These are phyloP conservation scores for Dittrichia graveolens DNA, from an alignment of 129 eudicot genomes.

Conservation along the genomic window DNA sequence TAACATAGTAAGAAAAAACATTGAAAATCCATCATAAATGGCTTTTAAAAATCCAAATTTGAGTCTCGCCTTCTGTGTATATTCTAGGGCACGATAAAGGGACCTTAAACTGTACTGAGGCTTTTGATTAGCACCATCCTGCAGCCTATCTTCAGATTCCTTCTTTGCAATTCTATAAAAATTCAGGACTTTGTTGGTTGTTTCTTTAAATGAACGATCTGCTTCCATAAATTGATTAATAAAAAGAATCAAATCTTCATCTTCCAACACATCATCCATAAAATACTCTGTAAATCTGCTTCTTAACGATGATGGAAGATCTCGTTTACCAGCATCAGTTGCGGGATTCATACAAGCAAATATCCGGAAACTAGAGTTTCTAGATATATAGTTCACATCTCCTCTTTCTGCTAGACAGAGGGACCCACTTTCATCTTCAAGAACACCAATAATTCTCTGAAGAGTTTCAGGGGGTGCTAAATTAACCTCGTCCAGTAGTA, in stretches of 20 bases:
- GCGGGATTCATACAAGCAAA: slow-evolving; percentile 99
- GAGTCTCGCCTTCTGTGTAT: slow-evolving; percentile 59
- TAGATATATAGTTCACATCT: slow-evolving; percentile 60
- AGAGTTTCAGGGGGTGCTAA: slow-evolving; percentile 96
- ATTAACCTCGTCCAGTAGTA: slow-evolving; percentile 92
- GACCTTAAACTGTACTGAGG: slow-evolving; percentile 98
- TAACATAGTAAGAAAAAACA: slow-evolving; percentile 78
- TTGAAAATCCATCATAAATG: slow-evolving; percentile 88
- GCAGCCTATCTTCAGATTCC: slow-evolving; percentile 84
- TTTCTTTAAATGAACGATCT: slow-evolving; percentile 39
- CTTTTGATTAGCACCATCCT: slow-evolving; percentile 99
- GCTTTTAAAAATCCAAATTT: slow-evolving; percentile 55
- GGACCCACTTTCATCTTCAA: slow-evolving; percentile 88
- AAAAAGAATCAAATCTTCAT: slow-evolving; percentile 71
- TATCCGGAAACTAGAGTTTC: slow-evolving; percentile 77
- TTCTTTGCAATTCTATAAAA: slow-evolving; percentile 82
- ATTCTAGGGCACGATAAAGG: slow-evolving; percentile 89
- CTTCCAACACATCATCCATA: slow-evolving; percentile 90
- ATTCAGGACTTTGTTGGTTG: slow-evolving; percentile 48
- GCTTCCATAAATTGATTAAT: slow-evolving; percentile 58
- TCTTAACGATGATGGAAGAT: slow-evolving; percentile 69
- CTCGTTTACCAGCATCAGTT: slow-evolving; percentile 98
- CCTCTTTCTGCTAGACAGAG: slow-evolving; percentile 95
- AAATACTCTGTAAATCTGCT: slow-evolving; percentile 86
- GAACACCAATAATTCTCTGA: slow-evolving; percentile 91